Evolutionary conservation across 345 rosid species (phyloP).

Genomic region (Odontarrhena argentea): DNA sequence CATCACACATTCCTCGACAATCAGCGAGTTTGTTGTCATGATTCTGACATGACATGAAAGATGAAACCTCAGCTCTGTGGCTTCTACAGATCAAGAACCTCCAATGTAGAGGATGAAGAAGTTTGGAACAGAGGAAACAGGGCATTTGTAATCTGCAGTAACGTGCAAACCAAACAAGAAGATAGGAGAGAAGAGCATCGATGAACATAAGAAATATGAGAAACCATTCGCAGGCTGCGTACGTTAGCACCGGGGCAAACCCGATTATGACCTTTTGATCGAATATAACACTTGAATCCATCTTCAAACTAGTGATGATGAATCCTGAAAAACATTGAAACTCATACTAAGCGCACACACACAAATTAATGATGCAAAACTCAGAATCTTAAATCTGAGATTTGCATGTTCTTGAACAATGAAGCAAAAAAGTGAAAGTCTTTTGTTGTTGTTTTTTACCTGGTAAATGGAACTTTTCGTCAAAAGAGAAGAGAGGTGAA

Average conservation of each 20-base stretch:
- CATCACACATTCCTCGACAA: conserved; percentile 61
- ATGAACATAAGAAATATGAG: conserved; percentile 63
- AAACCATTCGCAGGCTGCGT: conserved; percentile 72
- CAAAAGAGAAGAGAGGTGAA: conserved; percentile 28
- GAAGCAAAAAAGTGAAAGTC: conserved; percentile 23
- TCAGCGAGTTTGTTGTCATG: conserved; percentile 63
- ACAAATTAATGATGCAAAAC: conserved; percentile 2
- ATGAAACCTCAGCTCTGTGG: conserved; percentile 69
- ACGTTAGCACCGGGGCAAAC: conserved; percentile 43
- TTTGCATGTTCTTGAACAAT: conserved; percentile 14
- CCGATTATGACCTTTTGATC: conserved; percentile 29
- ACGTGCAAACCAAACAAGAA: conserved; percentile 63
- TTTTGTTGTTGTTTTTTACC: background rate
- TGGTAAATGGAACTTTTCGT: conserved; percentile 30
- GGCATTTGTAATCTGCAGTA: conserved; percentile 62
- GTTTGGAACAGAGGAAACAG: conserved; percentile 74
- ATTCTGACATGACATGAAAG: conserved; percentile 57
- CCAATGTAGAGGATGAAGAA: conserved; percentile 63
- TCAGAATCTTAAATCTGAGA: conserved; percentile 30
- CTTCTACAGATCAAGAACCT: conserved; percentile 57
- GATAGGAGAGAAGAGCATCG: conserved; percentile 61
- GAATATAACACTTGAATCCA: conserved; percentile 30
- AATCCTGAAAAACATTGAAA: conserved; percentile 36
- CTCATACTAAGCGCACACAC: conserved; percentile 3
- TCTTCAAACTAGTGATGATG: conserved; percentile 27